phyloP scores from a whole-genome alignment of 371 early-diverging fungal species.

The Hamiltosporidium tvaerminnensis region DNA sequence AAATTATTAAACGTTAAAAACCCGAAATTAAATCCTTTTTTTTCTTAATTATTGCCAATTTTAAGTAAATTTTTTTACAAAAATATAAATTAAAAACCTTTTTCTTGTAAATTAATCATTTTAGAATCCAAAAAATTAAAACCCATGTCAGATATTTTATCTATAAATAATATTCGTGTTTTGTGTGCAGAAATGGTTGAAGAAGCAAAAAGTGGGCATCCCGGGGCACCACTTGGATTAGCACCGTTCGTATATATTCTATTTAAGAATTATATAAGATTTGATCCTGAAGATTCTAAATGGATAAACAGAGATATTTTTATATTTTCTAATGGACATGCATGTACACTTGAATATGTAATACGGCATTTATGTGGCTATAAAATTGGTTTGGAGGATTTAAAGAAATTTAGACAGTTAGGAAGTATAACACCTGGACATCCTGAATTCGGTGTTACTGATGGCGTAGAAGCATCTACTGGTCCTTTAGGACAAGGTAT shows the following conservation, averaged over 20 bases:
- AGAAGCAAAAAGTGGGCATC: constrained; percentile 86
- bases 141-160: too few relatives aligned
- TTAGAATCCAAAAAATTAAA: too few relatives aligned
- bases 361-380: constrained; percentile 73
- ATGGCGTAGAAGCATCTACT: constrained; percentile 86
- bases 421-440: constrained; percentile 77
- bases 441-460: constrained; percentile 65
- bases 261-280: constrained; percentile 54
- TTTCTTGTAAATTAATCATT: too few relatives aligned
- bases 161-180: constrained; percentile 73
- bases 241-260: constrained; percentile 78
- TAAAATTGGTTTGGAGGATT: constrained; percentile 66
- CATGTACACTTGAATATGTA: constrained; percentile 77
- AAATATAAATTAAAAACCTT: too few relatives aligned
- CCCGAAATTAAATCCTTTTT: too few relatives aligned
- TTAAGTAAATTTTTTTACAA: too few relatives aligned
- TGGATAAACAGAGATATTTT: constrained; percentile 81
- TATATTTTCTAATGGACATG: constrained; percentile 94
- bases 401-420: constrained; percentile 76
- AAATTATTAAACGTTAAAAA: too few relatives aligned
- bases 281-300: constrained; percentile 27
- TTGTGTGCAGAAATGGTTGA: constrained; percentile 80
- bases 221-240: constrained; percentile 83
- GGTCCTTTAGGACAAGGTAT: constrained; percentile 97
- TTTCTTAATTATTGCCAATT: too few relatives aligned